Base-by-base conservation (phyloP, 495 filamentous ascomycete species). In the Penicillium fimorum region DNA sequence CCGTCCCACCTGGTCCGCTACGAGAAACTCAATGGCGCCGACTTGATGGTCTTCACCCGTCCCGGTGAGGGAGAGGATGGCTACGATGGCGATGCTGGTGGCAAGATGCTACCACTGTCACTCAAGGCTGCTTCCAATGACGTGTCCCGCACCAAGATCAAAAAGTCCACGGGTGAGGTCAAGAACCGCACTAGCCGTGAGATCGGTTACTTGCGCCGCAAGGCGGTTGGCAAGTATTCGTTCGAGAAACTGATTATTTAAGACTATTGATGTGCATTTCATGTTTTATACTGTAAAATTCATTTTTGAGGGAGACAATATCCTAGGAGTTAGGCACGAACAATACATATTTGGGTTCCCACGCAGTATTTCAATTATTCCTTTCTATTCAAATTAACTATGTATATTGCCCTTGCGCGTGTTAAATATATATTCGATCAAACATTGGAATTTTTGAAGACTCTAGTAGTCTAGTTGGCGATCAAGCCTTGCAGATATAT, bases 181-280 rank as follows among this genome's bases (percentile, higher is more conserved):
- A 79, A 85, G 59, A 67, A 75, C 59, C 79, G 88, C 60, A 88
- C 77, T 59, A 74, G 57, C 53, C 74, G 91, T 69, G 86, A 94
- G 68, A 86, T 87, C 51, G 88, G 88, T 11, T 81, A 85, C 64
- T 70, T 90, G 58, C 81, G 83, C 43, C 87, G 88, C 64, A 85
- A 85, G 74, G 86, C 84, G 50, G 82, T 86, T 44, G 85, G 84
- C 38, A 82, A 87, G 57, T 95, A 95, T 75, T 88, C 88, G 25
- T 81, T 91, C 53, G 87, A 91, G 66, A 79, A 82, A 67, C 85
- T 93, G 54, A 67, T 82, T 49, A 72, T 91, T 55, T 87, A 74
- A 63, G 45, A 43, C 6, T 33, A 27, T 20, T 49, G 33, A 47
- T 51, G 22, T 54, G 47, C 24, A 20, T 61, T 60, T 62, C 50